Conservation (phyloP, 192 early-diverging fungal species). For the Podochytrium sp. region DNA sequence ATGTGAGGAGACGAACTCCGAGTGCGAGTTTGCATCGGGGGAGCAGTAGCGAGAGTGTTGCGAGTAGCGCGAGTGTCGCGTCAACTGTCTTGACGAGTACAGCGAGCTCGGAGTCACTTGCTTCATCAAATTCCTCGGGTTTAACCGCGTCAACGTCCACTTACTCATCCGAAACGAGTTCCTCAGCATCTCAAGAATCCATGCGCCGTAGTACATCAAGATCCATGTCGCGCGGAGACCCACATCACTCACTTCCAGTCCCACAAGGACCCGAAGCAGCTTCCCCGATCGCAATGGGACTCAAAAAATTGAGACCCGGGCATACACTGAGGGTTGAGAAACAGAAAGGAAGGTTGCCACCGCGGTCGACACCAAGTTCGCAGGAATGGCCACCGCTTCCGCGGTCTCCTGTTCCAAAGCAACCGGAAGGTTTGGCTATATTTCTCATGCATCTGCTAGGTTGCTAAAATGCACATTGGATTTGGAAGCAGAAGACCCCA, state of each 20-base stretch:
- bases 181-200: background rate
- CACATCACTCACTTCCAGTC: background rate
- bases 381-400: background rate
- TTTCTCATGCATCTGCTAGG: background rate
- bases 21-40: background rate
- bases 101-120: background rate
- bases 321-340: background rate
- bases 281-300: background rate
- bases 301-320: background rate
- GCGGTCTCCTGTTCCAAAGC: background rate
- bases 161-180: background rate
- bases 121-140: background rate
- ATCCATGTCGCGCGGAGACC: background rate
- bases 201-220: background rate
- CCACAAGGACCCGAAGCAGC: background rate
- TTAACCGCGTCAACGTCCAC: background rate
- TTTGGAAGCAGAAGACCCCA: background rate
- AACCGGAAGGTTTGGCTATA: background rate
- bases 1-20: slow-evolving; percentile 1
- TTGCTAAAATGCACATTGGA: background rate
- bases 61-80: background rate
- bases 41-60: background rate
- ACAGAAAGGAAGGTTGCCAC: background rate
- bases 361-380: background rate
- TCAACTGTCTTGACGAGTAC: background rate